Evolutionary conservation across 1,139 yeast species (phyloP), one percentile per base, ranked within the genome.

Genomic region (Kazachstania sp.): DNA sequence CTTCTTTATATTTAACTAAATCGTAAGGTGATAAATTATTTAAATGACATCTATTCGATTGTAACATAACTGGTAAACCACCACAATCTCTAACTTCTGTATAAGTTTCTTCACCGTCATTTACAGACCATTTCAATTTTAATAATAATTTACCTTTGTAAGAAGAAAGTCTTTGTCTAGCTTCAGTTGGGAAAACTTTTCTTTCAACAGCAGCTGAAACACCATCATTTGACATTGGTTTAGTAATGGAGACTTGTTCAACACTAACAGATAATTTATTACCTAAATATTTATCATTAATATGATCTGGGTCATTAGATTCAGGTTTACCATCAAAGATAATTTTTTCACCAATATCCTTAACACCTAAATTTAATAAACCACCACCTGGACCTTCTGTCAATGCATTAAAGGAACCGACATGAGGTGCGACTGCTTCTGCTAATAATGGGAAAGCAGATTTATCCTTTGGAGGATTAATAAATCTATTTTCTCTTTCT

Each of bases 381-480:
- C 97, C 97, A 34, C 92, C 95, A 45, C 74, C 79, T 29, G 82
- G 79, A 26, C 95, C 96, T 50, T 86, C 95, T 37, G 95, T 85
- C 49, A 92, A 74, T 13, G 97, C 97, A 72, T 92, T 84, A 74
- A 92, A 92, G 2, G 98, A 92, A 9, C 95, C 97, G 50, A 94
- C 77, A 65, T 92, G 99, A 12, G 98, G 99, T 50, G 80, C 79
- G 37, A 92, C 94, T 12, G 98, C 97, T 52, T 86, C 95, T 32
- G 69, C 34, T 41, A 94, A 75, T 44, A 88, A 70, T 7, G 97
- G 96, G 60, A 71, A 92, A 1, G 87, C 86, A 26, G 86, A 74
- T 62, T 84, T 78, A 58, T 86, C 95, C 70, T 79, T 81, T 45
- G 97, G 95, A 38, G 98, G 98, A 63, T 86, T 81, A 57, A 79